Percentiles rank a stretch among this genome's conserved stretches.
These are phyloP conservation scores for Salisapilia sapeloensis DNA, from an alignment of 352 stramenopile species.

Conservation along the genomic window DNA sequence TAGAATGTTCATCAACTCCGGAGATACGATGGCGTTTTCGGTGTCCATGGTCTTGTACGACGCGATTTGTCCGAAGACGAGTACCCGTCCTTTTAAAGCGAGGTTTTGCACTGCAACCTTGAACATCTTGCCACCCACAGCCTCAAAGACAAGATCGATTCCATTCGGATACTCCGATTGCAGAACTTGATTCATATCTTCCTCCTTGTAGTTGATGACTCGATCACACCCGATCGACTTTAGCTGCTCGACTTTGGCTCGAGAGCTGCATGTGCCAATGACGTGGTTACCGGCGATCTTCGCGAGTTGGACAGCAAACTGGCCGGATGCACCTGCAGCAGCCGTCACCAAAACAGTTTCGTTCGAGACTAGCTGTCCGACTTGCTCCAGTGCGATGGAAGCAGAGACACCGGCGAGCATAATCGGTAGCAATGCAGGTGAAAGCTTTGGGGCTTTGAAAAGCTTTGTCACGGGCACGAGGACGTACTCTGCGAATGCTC, in stretches of 20 bases:
- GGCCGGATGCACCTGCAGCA: constrained; percentile 25
- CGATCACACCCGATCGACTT: constrained; percentile 7
- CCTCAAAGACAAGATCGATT: constrained; percentile 1
- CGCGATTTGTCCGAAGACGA: not conserved
- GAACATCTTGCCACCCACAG: not conserved
- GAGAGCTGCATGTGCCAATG: constrained; percentile 23
- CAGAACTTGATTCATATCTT: constrained; percentile 4
- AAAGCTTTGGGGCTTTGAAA: constrained; percentile 4
- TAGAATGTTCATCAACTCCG: no score
- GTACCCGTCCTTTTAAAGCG: not conserved
- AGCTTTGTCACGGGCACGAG: constrained; percentile 3
- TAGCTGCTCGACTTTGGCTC: constrained; percentile 30
- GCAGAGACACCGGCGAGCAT: no score
- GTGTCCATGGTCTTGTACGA: constrained; percentile 9
- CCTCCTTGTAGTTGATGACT: constrained; percentile 26
- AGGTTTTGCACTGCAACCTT: not conserved
- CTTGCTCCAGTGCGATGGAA: no score
- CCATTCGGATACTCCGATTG: constrained; percentile 4
- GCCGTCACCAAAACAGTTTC: no score
- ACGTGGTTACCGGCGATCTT: constrained; percentile 11
- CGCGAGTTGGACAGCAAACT: constrained; percentile 18
- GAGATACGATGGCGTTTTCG: constrained; percentile 15
- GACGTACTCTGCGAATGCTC: constrained; percentile 7
- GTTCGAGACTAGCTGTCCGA: no score
- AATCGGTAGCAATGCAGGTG: no score